Percentiles rank a stretch among this genome's conserved stretches.
phyloP scores from a whole-genome alignment of 2,329 filamentous ascomycete genomes.

The Akanthomyces dipterigenus region DNA sequence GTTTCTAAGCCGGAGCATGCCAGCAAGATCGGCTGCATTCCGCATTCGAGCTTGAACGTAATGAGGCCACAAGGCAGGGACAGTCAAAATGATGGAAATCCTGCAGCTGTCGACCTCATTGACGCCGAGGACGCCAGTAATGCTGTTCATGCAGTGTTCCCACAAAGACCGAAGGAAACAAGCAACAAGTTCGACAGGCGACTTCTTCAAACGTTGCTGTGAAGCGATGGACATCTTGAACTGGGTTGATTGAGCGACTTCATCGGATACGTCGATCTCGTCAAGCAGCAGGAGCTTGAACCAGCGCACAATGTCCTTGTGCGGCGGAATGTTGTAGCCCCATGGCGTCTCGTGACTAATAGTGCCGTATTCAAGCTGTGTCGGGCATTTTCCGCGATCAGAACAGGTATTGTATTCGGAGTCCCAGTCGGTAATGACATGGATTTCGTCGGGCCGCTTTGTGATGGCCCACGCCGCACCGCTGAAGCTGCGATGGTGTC shows the following conservation, averaged over 20 bases:
- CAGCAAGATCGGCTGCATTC: slow-evolving; percentile 26
- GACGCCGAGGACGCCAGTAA: slow-evolving; percentile 20
- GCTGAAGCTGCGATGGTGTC: slow-evolving; percentile 24
- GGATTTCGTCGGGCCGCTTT: slow-evolving; percentile 19
- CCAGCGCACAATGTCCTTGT: slow-evolving; percentile 27
- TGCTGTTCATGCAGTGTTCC: slow-evolving; percentile 21
- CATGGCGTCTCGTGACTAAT: slow-evolving; percentile 15
- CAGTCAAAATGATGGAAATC: slow-evolving; percentile 33
- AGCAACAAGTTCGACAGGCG: slow-evolving; percentile 23
- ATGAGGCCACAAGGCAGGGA: slow-evolving; percentile 40
- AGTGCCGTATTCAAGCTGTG: slow-evolving; percentile 18
- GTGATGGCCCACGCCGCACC: slow-evolving; percentile 34
- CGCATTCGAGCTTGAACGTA: slow-evolving; percentile 32
- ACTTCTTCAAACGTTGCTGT: slow-evolving; percentile 11
- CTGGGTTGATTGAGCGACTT: slow-evolving; percentile 19
- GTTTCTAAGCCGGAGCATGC: slow-evolving; percentile 24
- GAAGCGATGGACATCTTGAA: slow-evolving; percentile 13
- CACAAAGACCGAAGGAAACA: slow-evolving; percentile 29
- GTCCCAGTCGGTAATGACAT: slow-evolving; percentile 27
- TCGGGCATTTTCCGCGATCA: slow-evolving; percentile 27
- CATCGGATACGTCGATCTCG: slow-evolving; percentile 19
- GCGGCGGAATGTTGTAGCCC: slow-evolving; percentile 24
- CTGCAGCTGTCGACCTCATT: slow-evolving; percentile 17
- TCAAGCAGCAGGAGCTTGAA: slow-evolving; percentile 36
- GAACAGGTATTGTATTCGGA: slow-evolving; percentile 16